These are phyloP conservation scores for Candida nemodendra DNA, from an alignment of 805 yeast species.

Conservation along the genomic window DNA sequence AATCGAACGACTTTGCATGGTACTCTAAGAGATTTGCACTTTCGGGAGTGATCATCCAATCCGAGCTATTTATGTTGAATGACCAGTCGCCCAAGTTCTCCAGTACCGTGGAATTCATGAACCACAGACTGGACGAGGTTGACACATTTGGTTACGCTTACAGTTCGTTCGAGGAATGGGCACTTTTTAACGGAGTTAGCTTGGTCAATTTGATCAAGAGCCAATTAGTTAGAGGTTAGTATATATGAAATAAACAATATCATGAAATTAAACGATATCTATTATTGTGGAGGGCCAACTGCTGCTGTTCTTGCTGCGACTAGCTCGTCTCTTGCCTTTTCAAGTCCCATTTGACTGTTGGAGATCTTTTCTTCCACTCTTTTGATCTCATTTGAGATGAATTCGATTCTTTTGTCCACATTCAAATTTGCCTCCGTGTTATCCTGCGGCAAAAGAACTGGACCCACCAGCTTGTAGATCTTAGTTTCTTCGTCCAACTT, in stretches of 20 bases:
- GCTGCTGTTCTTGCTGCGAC: conserved; percentile 19
- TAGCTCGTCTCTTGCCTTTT: conserved; percentile 52
- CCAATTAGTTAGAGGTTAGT: conserved; percentile 61
- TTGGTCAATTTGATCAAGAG: conserved; percentile 67
- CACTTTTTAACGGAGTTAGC: conserved; percentile 63
- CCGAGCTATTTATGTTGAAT: conserved; percentile 78
- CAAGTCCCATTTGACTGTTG: conserved; percentile 53
- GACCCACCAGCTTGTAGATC: conserved; percentile 88
- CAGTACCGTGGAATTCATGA: conserved; percentile 65
- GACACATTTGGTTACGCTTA: conserved; percentile 58
- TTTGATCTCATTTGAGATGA: conserved; percentile 73
- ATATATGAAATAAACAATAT: conserved; percentile 3
- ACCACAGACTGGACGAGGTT: conserved; percentile 53
- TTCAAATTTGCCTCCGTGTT: conserved; percentile 76
- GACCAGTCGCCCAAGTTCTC: conserved; percentile 58
- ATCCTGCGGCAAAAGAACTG: conserved; percentile 88
- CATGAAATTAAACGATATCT: no score
- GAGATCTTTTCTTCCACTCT: conserved; percentile 73
- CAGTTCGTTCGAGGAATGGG: conserved; percentile 72
- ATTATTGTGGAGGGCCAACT: conserved; percentile 1
- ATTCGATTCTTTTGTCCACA: conserved; percentile 87
- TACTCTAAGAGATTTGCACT: conserved; percentile 79
- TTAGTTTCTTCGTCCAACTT: conserved; percentile 59
- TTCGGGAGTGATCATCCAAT: conserved; percentile 65
- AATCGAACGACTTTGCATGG: conserved; percentile 84